Conservation (phyloP, 805 yeast genomes). For the Grigorovia humatica region DNA sequence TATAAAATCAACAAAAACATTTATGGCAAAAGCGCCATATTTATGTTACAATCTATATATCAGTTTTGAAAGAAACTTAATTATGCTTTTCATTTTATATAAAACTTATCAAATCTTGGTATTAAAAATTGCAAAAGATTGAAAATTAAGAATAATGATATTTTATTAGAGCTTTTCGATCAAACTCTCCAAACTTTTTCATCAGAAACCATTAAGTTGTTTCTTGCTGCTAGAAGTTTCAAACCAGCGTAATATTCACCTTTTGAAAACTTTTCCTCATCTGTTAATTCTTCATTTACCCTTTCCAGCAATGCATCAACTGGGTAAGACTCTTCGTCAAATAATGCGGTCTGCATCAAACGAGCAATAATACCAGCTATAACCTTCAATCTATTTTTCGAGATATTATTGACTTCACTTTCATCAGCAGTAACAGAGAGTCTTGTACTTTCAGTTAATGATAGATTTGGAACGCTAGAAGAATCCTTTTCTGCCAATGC, state of each 20-base stretch:
- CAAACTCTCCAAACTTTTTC: slow-evolving; percentile 38
- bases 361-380: slow-evolving; percentile 40
- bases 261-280: slow-evolving; percentile 38
- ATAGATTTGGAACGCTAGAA: slow-evolving; percentile 14
- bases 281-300: slow-evolving; percentile 36
- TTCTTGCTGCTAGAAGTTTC: slow-evolving; percentile 33
- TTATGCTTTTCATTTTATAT: too few species aligned
- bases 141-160: neutral
- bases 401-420: slow-evolving; percentile 31
- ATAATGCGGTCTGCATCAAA: slow-evolving; percentile 35
- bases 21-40: too few species aligned
- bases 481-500: slow-evolving; percentile 20
- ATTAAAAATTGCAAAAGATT: neutral
- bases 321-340: slow-evolving; percentile 37
- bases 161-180: neutral
- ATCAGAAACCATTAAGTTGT: slow-evolving; percentile 40
- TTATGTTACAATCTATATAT: too few species aligned
- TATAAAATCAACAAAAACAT: too few species aligned
- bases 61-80: too few species aligned
- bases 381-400: slow-evolving; percentile 39
- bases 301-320: slow-evolving; percentile 29
- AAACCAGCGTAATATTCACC: slow-evolving; percentile 38
- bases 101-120: too few species aligned
- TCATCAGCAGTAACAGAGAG: slow-evolving; percentile 10
- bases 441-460: slow-evolving; percentile 6